Base-by-base conservation (phyloP, 495 filamentous ascomycete genomes). In the Astrothelium macrocarpum region DNA sequence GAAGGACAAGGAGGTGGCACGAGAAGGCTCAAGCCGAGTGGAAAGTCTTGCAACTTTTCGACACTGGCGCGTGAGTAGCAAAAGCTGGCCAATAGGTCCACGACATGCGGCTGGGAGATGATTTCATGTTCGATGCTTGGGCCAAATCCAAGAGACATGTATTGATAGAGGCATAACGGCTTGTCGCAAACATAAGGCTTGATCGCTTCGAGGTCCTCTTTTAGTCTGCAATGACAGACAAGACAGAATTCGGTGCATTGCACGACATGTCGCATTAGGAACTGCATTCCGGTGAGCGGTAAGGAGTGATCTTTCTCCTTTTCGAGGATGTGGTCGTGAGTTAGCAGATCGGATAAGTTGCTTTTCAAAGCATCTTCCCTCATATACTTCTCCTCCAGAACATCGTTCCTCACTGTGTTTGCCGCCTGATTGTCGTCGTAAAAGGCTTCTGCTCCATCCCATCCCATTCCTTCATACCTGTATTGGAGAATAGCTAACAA, bases 141-240 rank as follows among this genome's bases (percentile, higher is more conserved):
- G 0, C 92, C 92, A 72, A 96, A 86, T 0, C 90, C 91, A 29
- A 94, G 79, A n/a, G 81, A 80, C 84, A 96, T 89, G 76, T 95
- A 96, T 70, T 97, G 93, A 67, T 90, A 94, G 1, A 96, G 76
- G 70, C 93, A 97, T 9, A 97, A 79, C 2, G 81, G 82, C 23
- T 84, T 83, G 31, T 82, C 85, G 78, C 93, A 97, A 23, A 96
- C 90, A 68, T 94, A 96, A 0, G 93, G 93, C 64, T 91, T 93
- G 49, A 97, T 77, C n/a, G 92, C 87, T 67, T 92, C 89, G 56
- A 95, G 88, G 7, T 84, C 81, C 5, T 80, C 80, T n/a, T 82
- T 71, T 32, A 90, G 79, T 69, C 82, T 88, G 68, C 82, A 82
- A 72, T 95, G 89, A 68, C 93, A 97, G 16, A 91, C 84, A 43